Conservation (phyloP, 148 eudicot species). For the Rhododendron ovatum region DNA sequence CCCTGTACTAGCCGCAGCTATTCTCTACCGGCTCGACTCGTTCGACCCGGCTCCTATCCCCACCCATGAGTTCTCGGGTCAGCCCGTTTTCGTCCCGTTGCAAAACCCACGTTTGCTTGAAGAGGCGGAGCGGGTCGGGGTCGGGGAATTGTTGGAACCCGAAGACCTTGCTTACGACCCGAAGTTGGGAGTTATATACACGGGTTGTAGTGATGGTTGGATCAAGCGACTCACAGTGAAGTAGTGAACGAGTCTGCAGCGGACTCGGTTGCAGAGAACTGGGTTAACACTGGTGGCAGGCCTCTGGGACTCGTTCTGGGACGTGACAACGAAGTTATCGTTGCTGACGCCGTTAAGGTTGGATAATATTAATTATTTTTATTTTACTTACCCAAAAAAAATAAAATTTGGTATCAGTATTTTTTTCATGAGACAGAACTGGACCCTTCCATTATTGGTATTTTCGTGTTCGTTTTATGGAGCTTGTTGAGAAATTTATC, state of each 20-base stretch:
- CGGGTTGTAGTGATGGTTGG: constrained; percentile 72
- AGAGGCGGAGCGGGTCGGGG: constrained; percentile 41
- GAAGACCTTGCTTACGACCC: constrained; percentile 63
- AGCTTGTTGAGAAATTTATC: no score
- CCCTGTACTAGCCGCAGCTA: constrained; percentile 23
- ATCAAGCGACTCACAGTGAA: constrained; percentile 44
- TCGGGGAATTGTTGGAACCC: constrained; percentile 41
- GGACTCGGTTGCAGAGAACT: constrained; percentile 43
- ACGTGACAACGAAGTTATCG: constrained; percentile 36
- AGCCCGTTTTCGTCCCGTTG: constrained; percentile 14
- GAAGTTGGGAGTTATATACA: constrained; percentile 30
- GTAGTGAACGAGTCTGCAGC: constrained; percentile 18
- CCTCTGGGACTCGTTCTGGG: constrained; percentile 67
- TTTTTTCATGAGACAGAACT: no score
- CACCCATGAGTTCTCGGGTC: constrained; percentile 29
- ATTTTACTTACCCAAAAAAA: no score
- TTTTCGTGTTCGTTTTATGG: no score
- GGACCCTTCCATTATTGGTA: no score
- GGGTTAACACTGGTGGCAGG: constrained; percentile 74
- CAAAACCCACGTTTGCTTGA: constrained; percentile 31
- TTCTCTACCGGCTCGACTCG: constrained; percentile 43
- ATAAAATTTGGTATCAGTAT: background rate
- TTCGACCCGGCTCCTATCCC: constrained; percentile 52
- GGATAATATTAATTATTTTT: background rate
- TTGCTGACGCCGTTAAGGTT: constrained; percentile 69